A percentile compares a stretch with the other conserved stretches of the same genome.
Evolutionary conservation across 345 rosid species (phyloP).

Genomic region (Pistacia integerrima): DNA sequence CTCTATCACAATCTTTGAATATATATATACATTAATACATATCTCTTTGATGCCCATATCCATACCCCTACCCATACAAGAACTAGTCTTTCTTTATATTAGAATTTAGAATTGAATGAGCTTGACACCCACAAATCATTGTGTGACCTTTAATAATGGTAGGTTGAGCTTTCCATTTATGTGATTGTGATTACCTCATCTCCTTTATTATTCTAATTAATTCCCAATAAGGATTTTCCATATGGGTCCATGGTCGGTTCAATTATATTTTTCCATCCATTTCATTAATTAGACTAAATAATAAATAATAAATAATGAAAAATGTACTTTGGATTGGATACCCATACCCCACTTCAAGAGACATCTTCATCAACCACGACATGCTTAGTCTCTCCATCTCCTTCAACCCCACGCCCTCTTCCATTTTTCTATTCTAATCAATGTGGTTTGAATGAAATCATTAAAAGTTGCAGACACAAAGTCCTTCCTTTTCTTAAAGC

Average conservation of each 20-base stretch:
- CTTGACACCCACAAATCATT: constrained; percentile 28
- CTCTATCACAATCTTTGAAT: constrained; percentile 18
- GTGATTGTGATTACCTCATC: constrained; percentile 25
- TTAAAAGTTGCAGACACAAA: constrained; percentile 10
- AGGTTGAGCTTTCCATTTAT: constrained; percentile 20
- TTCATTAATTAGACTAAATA: too few relatives aligned
- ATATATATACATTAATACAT: neutral
- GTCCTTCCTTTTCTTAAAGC: neutral
- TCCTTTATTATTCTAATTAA: neutral
- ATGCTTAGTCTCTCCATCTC: neutral
- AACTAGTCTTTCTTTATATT: too few relatives aligned
- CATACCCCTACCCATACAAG: too few relatives aligned
- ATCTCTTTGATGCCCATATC: neutral
- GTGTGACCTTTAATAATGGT: constrained; percentile 23
- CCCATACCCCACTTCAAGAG: constrained; percentile 17
- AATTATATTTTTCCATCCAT: neutral
- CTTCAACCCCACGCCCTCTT: neutral
- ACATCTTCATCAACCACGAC: constrained; percentile 9
- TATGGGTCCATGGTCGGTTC: constrained; percentile 30
- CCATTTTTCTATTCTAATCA: neutral
- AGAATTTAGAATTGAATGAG: neutral
- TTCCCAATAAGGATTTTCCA: constrained; percentile 25
- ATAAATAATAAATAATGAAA: too few relatives aligned
- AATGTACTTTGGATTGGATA: constrained; percentile 13
- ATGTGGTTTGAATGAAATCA: constrained; percentile 17